Base-by-base conservation (phyloP, 192 early-diverging fungal species). In the Linnemannia hyalina region DNA sequence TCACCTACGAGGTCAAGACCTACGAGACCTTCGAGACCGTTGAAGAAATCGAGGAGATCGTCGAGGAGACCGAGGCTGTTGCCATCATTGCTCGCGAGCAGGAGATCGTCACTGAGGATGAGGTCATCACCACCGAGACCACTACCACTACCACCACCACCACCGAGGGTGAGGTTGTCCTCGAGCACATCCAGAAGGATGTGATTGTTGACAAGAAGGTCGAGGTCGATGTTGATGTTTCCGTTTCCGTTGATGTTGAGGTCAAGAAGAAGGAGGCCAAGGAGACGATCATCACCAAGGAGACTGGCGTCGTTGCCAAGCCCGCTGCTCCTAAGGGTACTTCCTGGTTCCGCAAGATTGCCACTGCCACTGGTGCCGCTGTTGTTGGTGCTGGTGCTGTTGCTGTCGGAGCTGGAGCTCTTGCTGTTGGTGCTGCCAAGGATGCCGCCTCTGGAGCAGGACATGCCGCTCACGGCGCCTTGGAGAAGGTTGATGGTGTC, bases 1-100 rank as follows among this genome's bases (percentile, higher is more conserved):
- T 41, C 38, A 41, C 77, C 6, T 77, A 77, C 22, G 60, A 84
- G 70, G 69, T 79, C 20, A 74, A 68, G 73, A 84, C 82, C 23
- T 84, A 84, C 54, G 77, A 84, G 71, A 26, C 63, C 4, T 75
- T 79, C 46, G 77, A 84, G 74, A 77, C 78, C 38, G 29, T 32
- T 46, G 82, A 84, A 55, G 74, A 79, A 29, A 23, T 84, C 60
- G 82, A 84, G 73, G 82, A 84, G 77, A 47, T 71, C 38, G 77
- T 84, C 2, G 82, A 84, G 63, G 82, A 84, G 63, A 71, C 55
- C 65, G 82, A 84, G 54, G 77, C 52, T n/a, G 29, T 44, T 0
- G 71, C 75, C 40, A 29, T 84, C 57, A 38, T 79, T 38, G 82
- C 77, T 16, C 77, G 68, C 38, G 77, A 84, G 52, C 63, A 57